Evolutionary conservation across 495 filamentous ascomycete species (phyloP), one percentile per base, ranked within the genome.

Genomic region (Podospora bellae-mahoneyi): DNA sequence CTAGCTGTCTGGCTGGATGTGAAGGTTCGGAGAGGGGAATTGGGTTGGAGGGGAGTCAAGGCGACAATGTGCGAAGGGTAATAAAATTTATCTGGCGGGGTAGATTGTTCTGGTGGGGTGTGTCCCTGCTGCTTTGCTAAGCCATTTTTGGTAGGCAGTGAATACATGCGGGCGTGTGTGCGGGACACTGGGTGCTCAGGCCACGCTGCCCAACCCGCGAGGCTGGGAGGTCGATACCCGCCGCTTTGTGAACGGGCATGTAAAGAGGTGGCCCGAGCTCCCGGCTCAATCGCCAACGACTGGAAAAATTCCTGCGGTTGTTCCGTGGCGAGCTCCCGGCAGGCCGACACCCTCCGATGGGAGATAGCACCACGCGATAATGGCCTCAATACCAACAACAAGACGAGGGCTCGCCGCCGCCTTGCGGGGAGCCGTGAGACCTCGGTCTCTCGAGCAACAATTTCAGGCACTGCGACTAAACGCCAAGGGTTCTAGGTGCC

Each of bases 41-140:
- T 63, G 54, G 28, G 55, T 70, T 69, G 65, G 66, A 62, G 58
- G 61, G 66, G 65, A 68, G 70, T 65, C 68, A 66, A 32, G 69
- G 65, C 64, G 63, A 68, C 28, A 63, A 63, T 58, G 63, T 63
- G 62, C 69, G 66, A 68, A 67, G 65, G 69, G 68, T 64, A 68
- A 70, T 67, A 71, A 77, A 76, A 77, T 74, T 72, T 76, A 72
- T 77, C 66, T 72, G 69, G 72, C 75, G 72, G 74, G 75, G 72
- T 68, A 72, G 68, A 68, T 69, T 66, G 60, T 55, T 32, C 64
- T 68, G 71, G 71, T 64, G 73, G 71, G 68, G 68, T 27, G 30
- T 28, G 28, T 56, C n/a, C 28, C 20, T 39, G 16, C 57, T 63
- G 60, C 64, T 67, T 62, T 63, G 65, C 65, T 62, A 62, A 62